These are phyloP conservation scores for Gentiana straminea DNA, from an alignment of 257 asterid genomes.

Conservation along the genomic window DNA sequence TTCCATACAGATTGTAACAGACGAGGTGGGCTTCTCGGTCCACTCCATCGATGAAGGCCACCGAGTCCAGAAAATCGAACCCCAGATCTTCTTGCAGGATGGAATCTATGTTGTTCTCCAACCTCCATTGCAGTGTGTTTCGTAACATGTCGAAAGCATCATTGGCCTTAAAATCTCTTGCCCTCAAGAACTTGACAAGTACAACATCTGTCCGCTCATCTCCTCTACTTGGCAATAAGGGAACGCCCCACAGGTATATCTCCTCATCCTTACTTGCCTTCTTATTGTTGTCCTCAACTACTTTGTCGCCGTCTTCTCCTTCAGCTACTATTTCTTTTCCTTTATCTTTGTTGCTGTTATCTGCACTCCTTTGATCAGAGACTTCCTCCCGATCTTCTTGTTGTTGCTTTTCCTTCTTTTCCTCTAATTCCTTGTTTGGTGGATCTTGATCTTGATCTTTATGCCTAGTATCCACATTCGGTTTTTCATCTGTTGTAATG, in stretches of 20 bases:
- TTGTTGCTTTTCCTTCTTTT: neutral
- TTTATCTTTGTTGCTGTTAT: constrained; percentile 7
- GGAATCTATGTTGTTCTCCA: constrained; percentile 28
- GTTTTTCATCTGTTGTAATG: neutral
- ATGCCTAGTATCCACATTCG: neutral
- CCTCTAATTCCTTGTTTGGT: neutral
- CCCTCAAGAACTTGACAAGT: constrained; percentile 41
- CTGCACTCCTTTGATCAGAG: neutral
- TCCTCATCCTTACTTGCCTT: constrained; percentile 3
- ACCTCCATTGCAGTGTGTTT: constrained; percentile 43
- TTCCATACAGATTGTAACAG: constrained; percentile 55
- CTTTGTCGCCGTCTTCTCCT: constrained; percentile 1
- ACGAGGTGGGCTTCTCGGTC: constrained; percentile 51
- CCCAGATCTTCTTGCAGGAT: constrained; percentile 44
- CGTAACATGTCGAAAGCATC: constrained; percentile 49
- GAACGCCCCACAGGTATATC: constrained; percentile 44
- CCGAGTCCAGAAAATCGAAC: constrained; percentile 15
- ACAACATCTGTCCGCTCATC: constrained; percentile 29
- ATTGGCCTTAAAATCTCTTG: constrained; percentile 34
- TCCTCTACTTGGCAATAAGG: constrained; percentile 47
- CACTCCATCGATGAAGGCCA: constrained; percentile 30
- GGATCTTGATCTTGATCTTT: constrained; percentile 3
- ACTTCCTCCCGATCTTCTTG: neutral
- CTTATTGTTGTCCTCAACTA: neutral
- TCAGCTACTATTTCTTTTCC: constrained; percentile 18